Conservation (phyloP, 1,284 basidiomycete genomes). For the Microbotryum scabiosae region DNA sequence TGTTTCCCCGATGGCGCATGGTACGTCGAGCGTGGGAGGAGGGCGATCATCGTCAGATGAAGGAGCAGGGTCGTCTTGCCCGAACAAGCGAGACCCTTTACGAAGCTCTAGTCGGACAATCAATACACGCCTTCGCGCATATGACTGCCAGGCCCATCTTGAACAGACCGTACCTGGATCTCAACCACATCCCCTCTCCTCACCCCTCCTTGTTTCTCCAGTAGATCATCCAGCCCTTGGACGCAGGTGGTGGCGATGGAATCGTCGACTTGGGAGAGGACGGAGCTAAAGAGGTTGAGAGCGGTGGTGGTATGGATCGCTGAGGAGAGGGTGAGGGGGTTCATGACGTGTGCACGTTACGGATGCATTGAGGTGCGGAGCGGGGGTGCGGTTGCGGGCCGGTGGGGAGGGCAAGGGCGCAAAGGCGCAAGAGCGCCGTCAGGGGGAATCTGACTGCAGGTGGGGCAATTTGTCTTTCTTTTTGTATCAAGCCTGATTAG, state of each 20-base stretch:
- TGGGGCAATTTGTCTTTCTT: no score
- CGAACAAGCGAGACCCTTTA: slow-evolving; percentile 58
- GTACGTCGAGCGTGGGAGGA: slow-evolving; percentile 47
- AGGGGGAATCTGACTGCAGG: no score
- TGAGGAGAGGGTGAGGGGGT: neutral
- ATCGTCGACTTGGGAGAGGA: neutral
- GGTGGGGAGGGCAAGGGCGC: neutral
- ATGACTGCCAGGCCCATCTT: no score
- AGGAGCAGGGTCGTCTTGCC: slow-evolving; percentile 68
- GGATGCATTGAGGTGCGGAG: neutral
- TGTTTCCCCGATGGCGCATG: neutral
- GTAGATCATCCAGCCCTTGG: neutral
- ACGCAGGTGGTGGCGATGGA: neutral
- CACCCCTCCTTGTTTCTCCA: neutral
- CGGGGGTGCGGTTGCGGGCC: no score
- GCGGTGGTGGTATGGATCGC: slow-evolving; percentile 1
- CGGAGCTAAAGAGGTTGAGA: neutral
- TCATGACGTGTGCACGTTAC: neutral
- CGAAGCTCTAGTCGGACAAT: neutral
- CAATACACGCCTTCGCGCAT: no score
- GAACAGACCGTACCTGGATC: neutral
- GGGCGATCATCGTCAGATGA: slow-evolving; percentile 53
- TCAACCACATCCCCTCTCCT: neutral
- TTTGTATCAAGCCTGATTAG: no score
- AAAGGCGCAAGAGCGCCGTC: neutral